Evolutionary conservation across 2,329 filamentous ascomycete species (phyloP), one percentile per base, ranked within the genome.

Genomic region (Trichothecium roseum): DNA sequence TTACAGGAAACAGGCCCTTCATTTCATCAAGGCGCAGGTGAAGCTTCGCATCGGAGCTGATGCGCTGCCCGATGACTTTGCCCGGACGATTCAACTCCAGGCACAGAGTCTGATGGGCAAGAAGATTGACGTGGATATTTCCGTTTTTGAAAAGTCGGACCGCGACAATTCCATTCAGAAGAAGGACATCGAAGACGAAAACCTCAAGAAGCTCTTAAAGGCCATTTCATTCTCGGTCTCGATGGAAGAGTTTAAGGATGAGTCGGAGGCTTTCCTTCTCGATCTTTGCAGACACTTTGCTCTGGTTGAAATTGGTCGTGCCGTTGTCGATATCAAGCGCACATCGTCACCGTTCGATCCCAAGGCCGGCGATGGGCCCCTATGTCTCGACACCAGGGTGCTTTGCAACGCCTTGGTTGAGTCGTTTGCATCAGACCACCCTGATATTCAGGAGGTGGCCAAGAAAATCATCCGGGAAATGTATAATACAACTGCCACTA

Each of bases 1-100:
- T 55, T 94, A 98, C 66, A 96, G 96, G 62, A 83, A 84, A 51
- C 87, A 98, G 58, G 85, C 93, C 0, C 78, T 95, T 45, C 79
- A 87, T 41, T 71, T 96, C 48, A 78, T 98, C 50, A 86, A 82
- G 45, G 74, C 87, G 1, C 88, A 96, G 49, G 67, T 94, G 35
- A 98, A 96, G 62, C 67, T 98, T 22, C 77, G 89, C 37, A 82
- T 98, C 38, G 91, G 91, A 4, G 77, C 78, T 41, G 91, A 98
- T 50, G 81, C 73, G 48, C 66, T 96, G 10, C 89, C 89, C 0
- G 91, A 98, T 7, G 89, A 98, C 44, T 74, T 96, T 43, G 78
- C 85, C 4, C 75, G 84, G 30, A 68, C 93, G 8, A 73, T 99
- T 32, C 81, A 91, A 26, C 69, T 96, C 5, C 85, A 96, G 54